These are phyloP conservation scores for Hordeum marinum DNA, from an alignment of 176 grass and related monocot species.

Conservation along the genomic window DNA sequence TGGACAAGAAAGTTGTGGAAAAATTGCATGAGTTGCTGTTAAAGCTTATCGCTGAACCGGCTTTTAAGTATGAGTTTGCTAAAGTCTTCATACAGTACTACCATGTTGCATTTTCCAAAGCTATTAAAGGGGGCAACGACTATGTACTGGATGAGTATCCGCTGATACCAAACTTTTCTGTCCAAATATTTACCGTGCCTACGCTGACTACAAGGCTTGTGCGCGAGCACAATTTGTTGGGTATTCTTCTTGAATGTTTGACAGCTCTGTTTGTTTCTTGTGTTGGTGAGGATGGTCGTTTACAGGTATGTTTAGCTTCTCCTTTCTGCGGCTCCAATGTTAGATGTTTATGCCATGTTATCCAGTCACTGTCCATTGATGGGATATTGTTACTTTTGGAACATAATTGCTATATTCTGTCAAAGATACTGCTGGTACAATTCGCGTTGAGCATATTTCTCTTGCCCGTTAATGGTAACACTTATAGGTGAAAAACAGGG, in stretches of 20 bases:
- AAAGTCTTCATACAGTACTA: slow-evolving; percentile 78
- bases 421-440: neutral
- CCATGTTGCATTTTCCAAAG: slow-evolving; percentile 49
- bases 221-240: slow-evolving; percentile 70
- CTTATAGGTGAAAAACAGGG: neutral
- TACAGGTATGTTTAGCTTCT: slow-evolving; percentile 54
- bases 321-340: neutral
- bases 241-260: slow-evolving; percentile 65
- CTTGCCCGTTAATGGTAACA: neutral
- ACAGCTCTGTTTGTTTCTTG: slow-evolving; percentile 71
- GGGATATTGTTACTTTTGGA: neutral
- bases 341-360: neutral
- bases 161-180: slow-evolving; percentile 63
- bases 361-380: neutral
- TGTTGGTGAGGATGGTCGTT: slow-evolving; percentile 53
- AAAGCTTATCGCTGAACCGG: slow-evolving; percentile 83
- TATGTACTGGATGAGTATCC: slow-evolving; percentile 46
- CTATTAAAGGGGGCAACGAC: slow-evolving; percentile 49
- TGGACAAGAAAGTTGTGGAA: slow-evolving; percentile 59
- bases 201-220: slow-evolving; percentile 71
- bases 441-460: neutral
- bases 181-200: slow-evolving; percentile 97
- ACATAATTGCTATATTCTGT: neutral
- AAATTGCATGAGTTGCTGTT: slow-evolving; percentile 85
- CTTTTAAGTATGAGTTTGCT: slow-evolving; percentile 90